phyloP scores from a whole-genome alignment of 2,329 filamentous ascomycete genomes.

The Cyphellophora europaea region DNA sequence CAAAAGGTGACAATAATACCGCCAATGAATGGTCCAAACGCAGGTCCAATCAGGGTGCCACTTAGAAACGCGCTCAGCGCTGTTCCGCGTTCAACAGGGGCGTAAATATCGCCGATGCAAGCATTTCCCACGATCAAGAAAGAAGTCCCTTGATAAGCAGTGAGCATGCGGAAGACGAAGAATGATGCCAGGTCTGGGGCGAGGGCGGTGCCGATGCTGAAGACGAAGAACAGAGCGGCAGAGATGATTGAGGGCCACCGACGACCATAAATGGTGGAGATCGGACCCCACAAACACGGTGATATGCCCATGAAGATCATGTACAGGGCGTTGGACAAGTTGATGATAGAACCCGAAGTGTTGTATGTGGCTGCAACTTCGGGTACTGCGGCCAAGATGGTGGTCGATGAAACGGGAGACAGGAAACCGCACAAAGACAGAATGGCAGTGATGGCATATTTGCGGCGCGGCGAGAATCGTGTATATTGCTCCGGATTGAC shows the following conservation, averaged over 20 bases:
- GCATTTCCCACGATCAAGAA: slow-evolving; percentile 65
- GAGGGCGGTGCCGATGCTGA: slow-evolving; percentile 63
- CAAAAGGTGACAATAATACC: slow-evolving; percentile 69
- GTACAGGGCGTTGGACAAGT: slow-evolving; percentile 66
- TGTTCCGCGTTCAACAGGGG: slow-evolving; percentile 59
- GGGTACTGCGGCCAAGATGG: slow-evolving; percentile 62
- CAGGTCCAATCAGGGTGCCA: slow-evolving; percentile 63
- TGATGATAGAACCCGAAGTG: slow-evolving; percentile 61
- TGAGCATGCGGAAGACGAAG: slow-evolving; percentile 65
- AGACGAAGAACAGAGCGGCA: slow-evolving; percentile 54
- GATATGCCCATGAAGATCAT: slow-evolving; percentile 64
- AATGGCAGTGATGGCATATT: slow-evolving; percentile 57
- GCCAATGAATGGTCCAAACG: slow-evolving; percentile 58
- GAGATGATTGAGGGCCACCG: slow-evolving; percentile 51
- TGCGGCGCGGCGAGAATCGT: slow-evolving; percentile 51
- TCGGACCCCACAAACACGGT: slow-evolving; percentile 62
- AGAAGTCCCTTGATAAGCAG: slow-evolving; percentile 65
- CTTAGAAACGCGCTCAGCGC: slow-evolving; percentile 65
- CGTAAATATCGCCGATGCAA: slow-evolving; percentile 59
- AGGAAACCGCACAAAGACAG: slow-evolving; percentile 68
- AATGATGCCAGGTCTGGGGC: slow-evolving; percentile 62
- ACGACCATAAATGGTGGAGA: slow-evolving; percentile 57
- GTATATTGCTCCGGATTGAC: slow-evolving; percentile 51
- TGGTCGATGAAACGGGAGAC: slow-evolving; percentile 65
- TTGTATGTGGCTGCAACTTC: slow-evolving; percentile 59